These are phyloP conservation scores for Kwoniella bestiolae DNA, from an alignment of 768 basidiomycete species.

Conservation along the genomic window DNA sequence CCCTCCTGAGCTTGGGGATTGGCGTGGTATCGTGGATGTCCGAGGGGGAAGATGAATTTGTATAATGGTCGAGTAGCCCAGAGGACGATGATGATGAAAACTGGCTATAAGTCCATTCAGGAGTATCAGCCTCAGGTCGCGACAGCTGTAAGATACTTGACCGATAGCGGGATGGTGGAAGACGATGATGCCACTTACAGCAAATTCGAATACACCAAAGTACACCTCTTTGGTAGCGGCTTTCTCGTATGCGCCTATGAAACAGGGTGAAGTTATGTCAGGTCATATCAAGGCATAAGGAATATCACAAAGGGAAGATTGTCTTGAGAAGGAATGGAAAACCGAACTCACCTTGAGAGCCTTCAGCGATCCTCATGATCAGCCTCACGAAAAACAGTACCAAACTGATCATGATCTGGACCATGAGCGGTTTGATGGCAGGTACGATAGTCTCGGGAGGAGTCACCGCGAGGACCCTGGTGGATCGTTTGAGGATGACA, in stretches of 20 bases:
- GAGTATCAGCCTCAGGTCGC: background rate
- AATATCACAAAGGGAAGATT: too few relatives aligned
- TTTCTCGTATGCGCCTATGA: constrained; percentile 31
- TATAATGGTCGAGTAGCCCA: constrained; percentile 41
- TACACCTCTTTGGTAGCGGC: constrained; percentile 34
- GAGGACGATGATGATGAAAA: constrained; percentile 37
- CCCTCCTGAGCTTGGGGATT: background rate
- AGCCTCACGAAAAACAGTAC: constrained; percentile 40
- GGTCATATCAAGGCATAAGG: background rate
- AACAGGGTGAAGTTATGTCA: background rate
- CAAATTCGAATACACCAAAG: constrained; percentile 40
- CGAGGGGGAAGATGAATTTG: constrained; percentile 45
- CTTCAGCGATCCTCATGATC: constrained; percentile 38
- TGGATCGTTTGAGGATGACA: constrained; percentile 34
- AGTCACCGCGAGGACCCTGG: constrained; percentile 20
- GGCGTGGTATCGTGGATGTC: constrained; percentile 25
- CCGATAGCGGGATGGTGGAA: background rate
- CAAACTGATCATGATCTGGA: constrained; percentile 31
- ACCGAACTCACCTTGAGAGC: constrained; percentile 38
- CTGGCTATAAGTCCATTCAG: constrained; percentile 23
- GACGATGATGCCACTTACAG: constrained; percentile 21
- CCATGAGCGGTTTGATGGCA: constrained; percentile 24
- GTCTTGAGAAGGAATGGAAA: background rate
- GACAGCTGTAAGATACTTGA: background rate
- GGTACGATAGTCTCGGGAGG: constrained; percentile 22